These are phyloP conservation scores for Globisporangium iwayamae DNA, from an alignment of 352 stramenopile genomes.

Conservation along the genomic window DNA sequence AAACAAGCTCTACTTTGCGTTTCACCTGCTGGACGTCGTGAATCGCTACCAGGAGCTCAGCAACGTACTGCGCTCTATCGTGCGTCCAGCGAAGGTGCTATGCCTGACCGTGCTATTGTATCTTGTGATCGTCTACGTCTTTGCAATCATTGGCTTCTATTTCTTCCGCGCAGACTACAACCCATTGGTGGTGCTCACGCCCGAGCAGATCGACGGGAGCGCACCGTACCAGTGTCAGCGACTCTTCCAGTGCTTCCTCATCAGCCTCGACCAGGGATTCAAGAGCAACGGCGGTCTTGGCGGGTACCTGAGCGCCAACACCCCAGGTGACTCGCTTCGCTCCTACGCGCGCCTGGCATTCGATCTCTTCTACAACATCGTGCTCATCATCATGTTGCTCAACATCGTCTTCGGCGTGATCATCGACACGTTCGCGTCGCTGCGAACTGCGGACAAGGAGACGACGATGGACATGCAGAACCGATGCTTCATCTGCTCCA, in stretches of 20 bases:
- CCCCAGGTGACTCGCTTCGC: slow-evolving; percentile 26
- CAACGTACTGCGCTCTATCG: slow-evolving; percentile 66
- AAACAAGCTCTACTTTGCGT: slow-evolving; percentile 77
- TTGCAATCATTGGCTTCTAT: slow-evolving; percentile 62
- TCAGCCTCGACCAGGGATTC: slow-evolving; percentile 68
- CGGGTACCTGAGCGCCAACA: slow-evolving; percentile 37
- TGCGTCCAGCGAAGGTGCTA: slow-evolving; percentile 53
- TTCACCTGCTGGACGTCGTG: slow-evolving; percentile 72
- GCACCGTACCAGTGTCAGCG: slow-evolving; percentile 59
- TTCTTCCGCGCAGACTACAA: slow-evolving; percentile 75
- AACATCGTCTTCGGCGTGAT: slow-evolving; percentile 81
- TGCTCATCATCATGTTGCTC: slow-evolving; percentile 70
- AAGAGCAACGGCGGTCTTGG: slow-evolving; percentile 63
- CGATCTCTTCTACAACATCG: slow-evolving; percentile 64
- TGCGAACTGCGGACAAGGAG: slow-evolving; percentile 60
- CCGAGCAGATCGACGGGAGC: slow-evolving; percentile 26
- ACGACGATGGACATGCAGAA: slow-evolving; percentile 65
- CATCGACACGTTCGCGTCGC: slow-evolving; percentile 77
- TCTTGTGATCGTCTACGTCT: slow-evolving; percentile 73
- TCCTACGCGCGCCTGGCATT: slow-evolving; percentile 62
- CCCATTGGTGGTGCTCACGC: slow-evolving; percentile 23
- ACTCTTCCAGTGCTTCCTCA: slow-evolving; percentile 71
- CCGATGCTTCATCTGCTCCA: slow-evolving; percentile 79
- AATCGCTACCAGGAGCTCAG: slow-evolving; percentile 75
- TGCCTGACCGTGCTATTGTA: slow-evolving; percentile 61